phyloP scores from a whole-genome alignment of 257 asterid genomes.

The Striga asiatica region DNA sequence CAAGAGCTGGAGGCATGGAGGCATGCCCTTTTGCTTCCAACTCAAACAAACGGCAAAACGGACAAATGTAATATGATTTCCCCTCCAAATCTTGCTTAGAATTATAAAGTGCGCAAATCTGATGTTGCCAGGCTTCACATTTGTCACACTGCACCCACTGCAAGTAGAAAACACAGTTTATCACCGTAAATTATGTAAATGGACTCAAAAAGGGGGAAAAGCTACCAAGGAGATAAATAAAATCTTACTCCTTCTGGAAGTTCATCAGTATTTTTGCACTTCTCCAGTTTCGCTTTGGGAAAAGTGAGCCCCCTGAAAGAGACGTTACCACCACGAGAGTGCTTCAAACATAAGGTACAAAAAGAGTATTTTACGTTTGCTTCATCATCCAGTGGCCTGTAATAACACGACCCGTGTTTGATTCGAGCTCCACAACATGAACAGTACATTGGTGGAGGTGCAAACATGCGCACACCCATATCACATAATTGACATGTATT shows the following conservation, averaged over 20 bases:
- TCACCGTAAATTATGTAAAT: background rate
- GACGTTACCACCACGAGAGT: constrained; percentile 33
- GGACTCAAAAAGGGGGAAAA: constrained; percentile 8
- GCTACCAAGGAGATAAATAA: constrained; percentile 5
- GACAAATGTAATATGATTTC: constrained; percentile 38
- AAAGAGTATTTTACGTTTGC: constrained; percentile 23
- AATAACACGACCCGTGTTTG: constrained; percentile 31
- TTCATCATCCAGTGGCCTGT: constrained; percentile 29
- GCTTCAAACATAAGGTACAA: constrained; percentile 41
- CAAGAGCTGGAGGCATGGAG: constrained; percentile 24
- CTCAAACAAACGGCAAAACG: constrained; percentile 45
- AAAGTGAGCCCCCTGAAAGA: constrained; percentile 33
- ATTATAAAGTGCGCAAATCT: constrained; percentile 63
- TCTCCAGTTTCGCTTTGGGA: constrained; percentile 33
- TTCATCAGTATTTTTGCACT: constrained; percentile 31
- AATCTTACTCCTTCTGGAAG: constrained; percentile 42
- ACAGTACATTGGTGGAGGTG: constrained; percentile 38
- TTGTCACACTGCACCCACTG: constrained; percentile 75
- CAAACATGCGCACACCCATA: constrained; percentile 24
- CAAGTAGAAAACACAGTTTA: constrained; percentile 17
- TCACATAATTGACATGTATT: constrained; percentile 53
- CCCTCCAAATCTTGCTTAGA: constrained; percentile 37
- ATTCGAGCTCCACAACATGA: constrained; percentile 32
- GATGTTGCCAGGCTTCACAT: constrained; percentile 71
- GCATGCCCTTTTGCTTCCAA: constrained; percentile 24